Evolutionary conservation across 2,329 filamentous ascomycete genomes (phyloP).

Genomic region (Penicillium sclerotiorum): DNA sequence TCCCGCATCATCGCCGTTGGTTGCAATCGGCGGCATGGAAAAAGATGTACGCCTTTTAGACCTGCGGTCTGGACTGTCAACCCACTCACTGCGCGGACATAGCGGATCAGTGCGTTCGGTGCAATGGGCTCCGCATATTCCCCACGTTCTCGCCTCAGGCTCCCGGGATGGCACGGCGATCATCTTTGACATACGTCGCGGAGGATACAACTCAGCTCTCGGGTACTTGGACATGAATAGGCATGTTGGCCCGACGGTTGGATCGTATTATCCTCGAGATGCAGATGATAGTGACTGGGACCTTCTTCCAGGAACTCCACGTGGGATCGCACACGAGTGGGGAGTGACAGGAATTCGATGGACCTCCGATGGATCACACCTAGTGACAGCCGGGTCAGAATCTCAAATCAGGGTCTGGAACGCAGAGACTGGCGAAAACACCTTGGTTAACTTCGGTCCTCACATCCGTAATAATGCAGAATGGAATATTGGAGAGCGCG

Average conservation of each 20-base stretch:
- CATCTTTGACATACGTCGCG: slow-evolving; percentile 84
- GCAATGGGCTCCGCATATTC: slow-evolving; percentile 79
- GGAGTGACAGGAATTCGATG: slow-evolving; percentile 83
- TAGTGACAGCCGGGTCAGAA: slow-evolving; percentile 83
- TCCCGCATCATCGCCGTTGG: slow-evolving; percentile 71
- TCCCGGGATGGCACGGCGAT: slow-evolving; percentile 82
- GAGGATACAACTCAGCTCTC: slow-evolving; percentile 66
- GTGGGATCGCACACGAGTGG: slow-evolving; percentile 81
- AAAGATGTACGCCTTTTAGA: slow-evolving; percentile 84
- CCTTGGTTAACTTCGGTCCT: slow-evolving; percentile 83
- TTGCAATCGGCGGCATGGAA: slow-evolving; percentile 86
- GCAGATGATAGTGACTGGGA: no score
- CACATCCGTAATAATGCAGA: slow-evolving; percentile 69
- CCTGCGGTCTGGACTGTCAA: slow-evolving; percentile 75
- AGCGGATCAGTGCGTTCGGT: slow-evolving; percentile 67
- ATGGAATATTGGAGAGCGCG: slow-evolving; percentile 61
- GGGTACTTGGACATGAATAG: slow-evolving; percentile 84
- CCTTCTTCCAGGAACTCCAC: no score
- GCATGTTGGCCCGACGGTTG: no score
- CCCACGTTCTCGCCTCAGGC: slow-evolving; percentile 79
- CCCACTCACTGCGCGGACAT: slow-evolving; percentile 71
- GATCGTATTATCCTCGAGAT: no score
- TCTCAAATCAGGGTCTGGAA: slow-evolving; percentile 86
- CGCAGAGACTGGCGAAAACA: slow-evolving; percentile 77
- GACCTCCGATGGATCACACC: slow-evolving; percentile 75